Percentiles rank a stretch among this genome's conserved stretches.
Evolutionary conservation across 2,329 filamentous ascomycete genomes (phyloP).

Genomic region (Ustilaginoidea virens): DNA sequence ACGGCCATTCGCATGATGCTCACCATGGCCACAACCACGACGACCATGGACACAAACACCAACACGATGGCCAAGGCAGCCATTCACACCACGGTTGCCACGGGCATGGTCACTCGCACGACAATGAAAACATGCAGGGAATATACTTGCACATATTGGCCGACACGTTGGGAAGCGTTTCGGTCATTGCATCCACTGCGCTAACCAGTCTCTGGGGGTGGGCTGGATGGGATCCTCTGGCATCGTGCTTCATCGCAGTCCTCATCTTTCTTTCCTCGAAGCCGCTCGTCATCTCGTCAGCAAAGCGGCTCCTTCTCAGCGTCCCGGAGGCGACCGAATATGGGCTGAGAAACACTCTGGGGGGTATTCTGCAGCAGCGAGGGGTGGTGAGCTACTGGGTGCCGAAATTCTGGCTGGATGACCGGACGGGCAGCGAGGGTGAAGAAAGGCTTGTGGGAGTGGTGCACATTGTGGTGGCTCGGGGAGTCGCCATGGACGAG

Average conservation of each 20-base stretch:
- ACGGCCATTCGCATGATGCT: conserved; percentile 23
- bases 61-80: conserved; percentile 1
- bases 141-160: conserved; percentile 94
- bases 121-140: conserved; percentile 95
- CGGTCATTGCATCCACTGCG: conserved; percentile 82
- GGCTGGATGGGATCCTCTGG: conserved; percentile 88
- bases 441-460: conserved; percentile 55
- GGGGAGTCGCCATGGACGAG: conserved; percentile 62
- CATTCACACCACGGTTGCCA: conserved; percentile 27
- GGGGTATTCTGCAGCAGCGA: conserved; percentile 65
- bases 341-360: conserved; percentile 68
- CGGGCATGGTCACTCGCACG: conserved; percentile 32
- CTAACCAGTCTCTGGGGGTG: conserved; percentile 79
- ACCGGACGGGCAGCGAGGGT: conserved; percentile 31
- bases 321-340: conserved; percentile 80
- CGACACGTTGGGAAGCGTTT: conserved; percentile 85
- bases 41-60: conserved; percentile 6
- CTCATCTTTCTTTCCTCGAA: conserved; percentile 87
- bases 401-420: conserved; percentile 87
- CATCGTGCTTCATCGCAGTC: conserved; percentile 83
- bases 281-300: conserved; percentile 73
- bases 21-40: conserved; percentile 20
- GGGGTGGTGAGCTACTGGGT: conserved; percentile 78
- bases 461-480: conserved; percentile 69
- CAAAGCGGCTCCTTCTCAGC: conserved; percentile 67